Evolutionary conservation across 2,329 filamentous ascomycete species (phyloP), one percentile per base, ranked within the genome.

Genomic region (Tolypocladium sp.): DNA sequence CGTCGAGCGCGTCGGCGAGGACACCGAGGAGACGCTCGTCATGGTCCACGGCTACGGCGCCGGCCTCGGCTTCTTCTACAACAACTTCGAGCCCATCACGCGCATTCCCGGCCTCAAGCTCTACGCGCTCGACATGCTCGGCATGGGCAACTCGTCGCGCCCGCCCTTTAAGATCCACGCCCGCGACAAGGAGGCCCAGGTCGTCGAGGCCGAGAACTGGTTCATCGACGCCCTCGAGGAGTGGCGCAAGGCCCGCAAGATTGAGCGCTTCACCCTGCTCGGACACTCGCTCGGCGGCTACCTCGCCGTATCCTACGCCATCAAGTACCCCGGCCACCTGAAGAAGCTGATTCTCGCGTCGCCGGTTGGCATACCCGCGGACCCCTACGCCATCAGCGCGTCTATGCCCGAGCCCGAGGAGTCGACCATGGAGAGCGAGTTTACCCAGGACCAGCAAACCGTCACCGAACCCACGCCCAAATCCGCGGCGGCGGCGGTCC

Each of bases 1-100:
- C 1, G 85, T 99, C 2, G 91, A 96, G 76, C 82, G 92, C 56
- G 76, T 91, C 1, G 91, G 86, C 41, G 92, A 97, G 70, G 75
- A 87, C 5, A 83, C 85, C 0, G 88, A 95, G 54, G 88, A 97
- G 69, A 94, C 91, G 51, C 79, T 99, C 20, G 93, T 99, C 52
- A 96, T 99, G 85, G 78, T 99, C 5, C 94, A 99, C 71, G 94
- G 94, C 62, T 99, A 99, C 73, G 94, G 94, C 54, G 94, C 94
- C 2, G 94, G 94, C 0, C 81, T 99, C 0, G 94, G 93, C 27
- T 97, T 99, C 76, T 99, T 96, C 80, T 99, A 97, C 80, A 93
- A 94, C 76, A 99, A 99, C 71, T 96, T 96, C 61, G 94, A 99
- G 73, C 86, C 88, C 7, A 76, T 99, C 40, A 92, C 88, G 53